A percentile compares a stretch with the other conserved stretches of the same genome.
phyloP scores from a whole-genome alignment of 352 stramenopile genomes.

The Globisporangium cystogenes region DNA sequence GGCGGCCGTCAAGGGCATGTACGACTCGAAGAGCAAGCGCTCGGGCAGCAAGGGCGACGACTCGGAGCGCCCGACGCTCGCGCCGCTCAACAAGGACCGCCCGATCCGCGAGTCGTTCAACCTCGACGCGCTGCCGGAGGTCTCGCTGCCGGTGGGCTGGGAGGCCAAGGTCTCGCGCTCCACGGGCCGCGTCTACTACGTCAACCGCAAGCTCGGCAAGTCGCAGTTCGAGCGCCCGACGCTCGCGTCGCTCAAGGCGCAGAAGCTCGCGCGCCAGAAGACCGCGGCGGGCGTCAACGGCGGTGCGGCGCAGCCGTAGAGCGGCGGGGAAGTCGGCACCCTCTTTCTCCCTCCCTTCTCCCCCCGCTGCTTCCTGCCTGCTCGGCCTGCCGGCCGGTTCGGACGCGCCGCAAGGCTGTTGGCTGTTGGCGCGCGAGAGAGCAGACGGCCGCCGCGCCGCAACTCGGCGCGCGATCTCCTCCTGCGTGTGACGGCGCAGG shows the following conservation, averaged over 20 bases:
- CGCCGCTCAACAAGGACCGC: conserved; percentile 33
- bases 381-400: too few species aligned
- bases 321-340: not conserved
- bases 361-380: too few species aligned
- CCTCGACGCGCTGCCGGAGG: conserved; percentile 73
- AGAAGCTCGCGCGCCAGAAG: conserved; percentile 76
- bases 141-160: conserved; percentile 76
- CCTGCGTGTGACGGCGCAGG: not conserved
- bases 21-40: conserved; percentile 53
- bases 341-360: not conserved
- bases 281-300: conserved; percentile 14
- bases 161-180: conserved; percentile 85
- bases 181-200: conserved; percentile 84
- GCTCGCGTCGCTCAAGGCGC: conserved; percentile 79
- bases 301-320: conserved; percentile 12
- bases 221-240: conserved; percentile 84
- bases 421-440: too few species aligned
- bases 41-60: conserved; percentile 56
- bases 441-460: too few species aligned
- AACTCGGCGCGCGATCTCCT: too few species aligned
- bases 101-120: conserved; percentile 83
- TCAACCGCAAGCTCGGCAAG: conserved; percentile 84
- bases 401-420: too few species aligned
- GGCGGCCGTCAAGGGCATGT: conserved; percentile 72
- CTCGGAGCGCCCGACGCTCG: conserved; percentile 17